These are phyloP conservation scores for Aspergillus ruber DNA, from an alignment of 2,329 filamentous ascomycete species.

Conservation along the genomic window DNA sequence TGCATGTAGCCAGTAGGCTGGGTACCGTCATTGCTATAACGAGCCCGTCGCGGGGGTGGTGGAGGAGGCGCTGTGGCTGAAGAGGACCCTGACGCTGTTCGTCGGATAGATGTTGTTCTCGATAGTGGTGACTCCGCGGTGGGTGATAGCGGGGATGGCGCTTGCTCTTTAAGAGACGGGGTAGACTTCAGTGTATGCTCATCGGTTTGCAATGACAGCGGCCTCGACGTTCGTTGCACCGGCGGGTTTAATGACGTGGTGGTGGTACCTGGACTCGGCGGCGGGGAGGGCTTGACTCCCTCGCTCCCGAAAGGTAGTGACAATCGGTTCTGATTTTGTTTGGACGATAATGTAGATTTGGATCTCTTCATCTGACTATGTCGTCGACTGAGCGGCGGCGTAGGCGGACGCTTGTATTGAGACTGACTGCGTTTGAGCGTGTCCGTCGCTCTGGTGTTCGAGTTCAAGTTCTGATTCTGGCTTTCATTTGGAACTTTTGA, in stretches of 20 bases:
- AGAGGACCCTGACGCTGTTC: background rate
- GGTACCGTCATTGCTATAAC: slow-evolving; percentile 31
- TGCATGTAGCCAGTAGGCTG: slow-evolving; percentile 8
- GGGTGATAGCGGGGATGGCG: background rate
- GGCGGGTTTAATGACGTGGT: slow-evolving; percentile 18
- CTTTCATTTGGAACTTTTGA: slow-evolving; percentile 10
- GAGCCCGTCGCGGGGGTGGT: slow-evolving; percentile 43
- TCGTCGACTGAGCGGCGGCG: slow-evolving; percentile 44
- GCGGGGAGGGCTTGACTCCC: slow-evolving; percentile 30
- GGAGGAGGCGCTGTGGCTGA: slow-evolving; percentile 20
- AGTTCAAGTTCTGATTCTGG: background rate
- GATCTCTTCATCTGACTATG: slow-evolving; percentile 40
- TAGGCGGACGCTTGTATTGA: slow-evolving; percentile 39
- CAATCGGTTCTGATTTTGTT: slow-evolving; percentile 24
- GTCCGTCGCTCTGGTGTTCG: slow-evolving; percentile 9
- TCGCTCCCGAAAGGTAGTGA: slow-evolving; percentile 41
- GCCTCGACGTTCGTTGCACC: slow-evolving; percentile 8
- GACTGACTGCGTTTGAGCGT: slow-evolving; percentile 25
- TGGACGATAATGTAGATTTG: slow-evolving; percentile 27
- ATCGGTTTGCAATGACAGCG: slow-evolving; percentile 6
- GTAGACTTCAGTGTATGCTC: slow-evolving; percentile 6
- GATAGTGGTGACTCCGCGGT: slow-evolving; percentile 2
- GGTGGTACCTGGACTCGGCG: slow-evolving; percentile 25
- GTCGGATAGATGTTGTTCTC: slow-evolving; percentile 6
- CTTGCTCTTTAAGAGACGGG: background rate